Evolutionary conservation across 352 stramenopile species (phyloP).

Genomic region (Globisporangium recalcitrans): DNA sequence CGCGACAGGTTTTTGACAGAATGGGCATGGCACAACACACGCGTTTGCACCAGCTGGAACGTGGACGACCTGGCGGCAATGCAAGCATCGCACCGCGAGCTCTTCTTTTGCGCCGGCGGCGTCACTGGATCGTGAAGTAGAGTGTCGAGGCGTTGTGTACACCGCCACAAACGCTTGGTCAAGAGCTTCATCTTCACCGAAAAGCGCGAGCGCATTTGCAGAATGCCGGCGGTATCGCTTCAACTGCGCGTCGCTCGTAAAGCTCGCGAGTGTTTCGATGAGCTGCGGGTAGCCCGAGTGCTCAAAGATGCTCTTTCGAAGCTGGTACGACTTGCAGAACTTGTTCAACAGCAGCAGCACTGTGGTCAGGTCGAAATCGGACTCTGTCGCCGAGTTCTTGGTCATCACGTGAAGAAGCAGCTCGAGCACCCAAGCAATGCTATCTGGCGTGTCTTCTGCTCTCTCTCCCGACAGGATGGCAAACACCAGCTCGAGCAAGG

Average conservation of each 20-base stretch:
- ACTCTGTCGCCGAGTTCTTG: constrained; percentile 27
- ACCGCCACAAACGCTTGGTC: constrained; percentile 25
- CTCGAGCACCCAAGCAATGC: constrained; percentile 41
- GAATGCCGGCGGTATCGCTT: constrained; percentile 33
- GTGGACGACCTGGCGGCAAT: constrained; percentile 52
- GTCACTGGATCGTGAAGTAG: background rate
- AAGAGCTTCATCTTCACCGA: constrained; percentile 42
- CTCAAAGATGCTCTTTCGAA: constrained; percentile 35
- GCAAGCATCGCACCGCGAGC: constrained; percentile 43
- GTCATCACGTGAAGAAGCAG: constrained; percentile 45
- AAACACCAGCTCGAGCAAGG: constrained; percentile 37
- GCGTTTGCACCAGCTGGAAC: constrained; percentile 27
- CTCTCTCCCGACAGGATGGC: constrained; percentile 9
- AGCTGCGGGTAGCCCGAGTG: constrained; percentile 44
- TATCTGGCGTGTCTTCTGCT: constrained; percentile 9
- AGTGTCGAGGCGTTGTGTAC: background rate
- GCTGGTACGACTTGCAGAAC: constrained; percentile 31
- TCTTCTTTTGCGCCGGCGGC: background rate
- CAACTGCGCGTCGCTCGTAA: constrained; percentile 31
- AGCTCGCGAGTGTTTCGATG: constrained; percentile 29
- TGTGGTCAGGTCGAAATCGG: constrained; percentile 41
- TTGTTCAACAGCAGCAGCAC: constrained; percentile 36
- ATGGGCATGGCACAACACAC: constrained; percentile 31
- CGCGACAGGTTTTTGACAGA: constrained; percentile 38
- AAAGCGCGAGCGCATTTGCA: constrained; percentile 33